Percentiles rank a stretch among this genome's conserved stretches.
These are phyloP conservation scores for Puccinia hordei DNA, from an alignment of 1,284 basidiomycete species.

Conservation along the genomic window DNA sequence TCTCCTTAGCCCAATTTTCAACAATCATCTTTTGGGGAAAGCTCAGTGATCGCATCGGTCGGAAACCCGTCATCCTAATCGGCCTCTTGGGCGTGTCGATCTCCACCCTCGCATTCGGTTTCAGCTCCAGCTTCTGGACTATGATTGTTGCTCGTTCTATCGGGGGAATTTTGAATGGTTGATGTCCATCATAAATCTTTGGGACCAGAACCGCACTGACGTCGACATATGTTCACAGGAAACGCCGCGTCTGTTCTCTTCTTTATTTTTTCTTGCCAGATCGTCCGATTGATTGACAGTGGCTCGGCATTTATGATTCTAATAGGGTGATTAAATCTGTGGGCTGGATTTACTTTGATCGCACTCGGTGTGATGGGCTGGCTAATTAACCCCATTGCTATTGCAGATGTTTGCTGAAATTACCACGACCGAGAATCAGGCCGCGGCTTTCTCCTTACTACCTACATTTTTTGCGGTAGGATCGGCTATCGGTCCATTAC, in stretches of 20 bases:
- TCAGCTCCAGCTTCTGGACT: constrained; percentile 57
- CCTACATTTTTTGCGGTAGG: constrained; percentile 55
- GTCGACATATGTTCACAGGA: neutral
- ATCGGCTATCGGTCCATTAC: constrained; percentile 54
- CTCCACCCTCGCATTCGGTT: constrained; percentile 59
- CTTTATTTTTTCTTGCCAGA: constrained; percentile 20
- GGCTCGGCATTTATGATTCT: neutral
- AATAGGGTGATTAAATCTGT: constrained; percentile 37
- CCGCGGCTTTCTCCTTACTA: constrained; percentile 55
- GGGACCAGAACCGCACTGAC: neutral
- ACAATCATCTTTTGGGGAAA: constrained; percentile 60
- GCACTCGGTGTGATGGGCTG: neutral
- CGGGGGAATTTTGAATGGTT: constrained; percentile 55
- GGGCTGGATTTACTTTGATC: neutral
- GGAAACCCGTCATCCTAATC: constrained; percentile 60
- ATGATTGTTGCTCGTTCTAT: constrained; percentile 58
- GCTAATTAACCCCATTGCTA: neutral
- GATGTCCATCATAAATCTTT: neutral
- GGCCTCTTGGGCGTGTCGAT: constrained; percentile 59
- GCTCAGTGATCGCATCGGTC: constrained; percentile 59
- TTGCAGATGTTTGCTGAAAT: constrained; percentile 54
- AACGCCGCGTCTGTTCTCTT: constrained; percentile 52
- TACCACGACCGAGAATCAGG: constrained; percentile 56
- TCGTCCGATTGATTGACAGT: too few relatives aligned
- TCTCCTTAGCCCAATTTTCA: constrained; percentile 59